phyloP scores from a whole-genome alignment of 202 grass and related monocot species.

The Setaria viridis region DNA sequence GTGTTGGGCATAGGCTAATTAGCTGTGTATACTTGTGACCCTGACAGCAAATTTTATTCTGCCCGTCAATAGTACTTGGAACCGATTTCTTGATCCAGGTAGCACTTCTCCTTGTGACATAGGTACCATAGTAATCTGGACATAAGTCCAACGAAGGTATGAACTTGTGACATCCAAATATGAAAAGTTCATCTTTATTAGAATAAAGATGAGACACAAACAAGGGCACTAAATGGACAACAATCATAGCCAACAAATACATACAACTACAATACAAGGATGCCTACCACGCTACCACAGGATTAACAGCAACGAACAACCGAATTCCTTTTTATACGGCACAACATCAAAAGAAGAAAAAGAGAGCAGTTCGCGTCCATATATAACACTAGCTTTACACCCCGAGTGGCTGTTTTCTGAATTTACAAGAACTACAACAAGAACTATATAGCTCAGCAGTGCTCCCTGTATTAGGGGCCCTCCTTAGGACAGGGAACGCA shows the following conservation, averaged over 20 bases:
- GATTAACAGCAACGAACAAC: slow-evolving; percentile 22
- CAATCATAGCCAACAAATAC: slow-evolving; percentile 38
- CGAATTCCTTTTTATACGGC: slow-evolving; percentile 27
- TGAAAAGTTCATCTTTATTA: not conserved
- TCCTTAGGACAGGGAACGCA: slow-evolving; percentile 4
- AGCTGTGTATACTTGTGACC: no score
- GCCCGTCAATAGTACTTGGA: no score
- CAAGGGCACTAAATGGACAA: not conserved
- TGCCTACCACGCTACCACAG: slow-evolving; percentile 30
- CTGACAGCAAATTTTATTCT: no score
- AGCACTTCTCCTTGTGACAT: not conserved
- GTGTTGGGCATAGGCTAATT: no score
- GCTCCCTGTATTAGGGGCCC: slow-evolving; percentile 18
- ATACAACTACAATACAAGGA: slow-evolving; percentile 47
- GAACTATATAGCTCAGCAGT: slow-evolving; percentile 8
- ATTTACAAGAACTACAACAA: slow-evolving; percentile 51
- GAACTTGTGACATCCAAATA: not conserved
- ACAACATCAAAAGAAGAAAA: slow-evolving; percentile 30
- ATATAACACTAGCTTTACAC: slow-evolving; percentile 63
- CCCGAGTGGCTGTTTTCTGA: slow-evolving; percentile 18
- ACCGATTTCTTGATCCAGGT: not conserved
- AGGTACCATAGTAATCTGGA: not conserved
- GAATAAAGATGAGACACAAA: not conserved
- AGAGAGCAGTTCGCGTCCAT: slow-evolving; percentile 16
- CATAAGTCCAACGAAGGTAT: not conserved